Evolutionary conservation across 352 stramenopile genomes (phyloP).

Genomic region (Globisporangium lucens): DNA sequence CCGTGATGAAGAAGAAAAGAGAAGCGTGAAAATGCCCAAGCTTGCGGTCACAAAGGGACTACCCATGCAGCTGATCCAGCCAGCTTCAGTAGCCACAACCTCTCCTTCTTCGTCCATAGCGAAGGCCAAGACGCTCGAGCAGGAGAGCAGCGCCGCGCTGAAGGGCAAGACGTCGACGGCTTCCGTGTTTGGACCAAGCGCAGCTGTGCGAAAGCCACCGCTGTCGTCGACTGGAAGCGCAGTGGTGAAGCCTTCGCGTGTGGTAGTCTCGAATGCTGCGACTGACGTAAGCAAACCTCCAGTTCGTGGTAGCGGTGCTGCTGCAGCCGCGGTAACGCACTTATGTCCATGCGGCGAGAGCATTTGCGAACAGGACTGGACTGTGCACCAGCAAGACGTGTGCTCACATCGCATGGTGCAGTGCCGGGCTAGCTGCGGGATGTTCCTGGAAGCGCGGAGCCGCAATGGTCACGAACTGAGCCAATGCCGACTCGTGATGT

Average conservation of each 20-base stretch:
- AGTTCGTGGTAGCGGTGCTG: not conserved
- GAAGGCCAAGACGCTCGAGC: constrained; percentile 13
- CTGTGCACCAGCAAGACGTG: constrained; percentile 25
- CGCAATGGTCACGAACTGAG: constrained; percentile 67
- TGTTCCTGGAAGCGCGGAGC: constrained; percentile 45
- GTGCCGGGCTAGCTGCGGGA: constrained; percentile 49
- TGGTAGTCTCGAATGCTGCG: not conserved
- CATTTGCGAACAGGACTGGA: constrained; percentile 25
- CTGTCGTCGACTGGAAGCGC: not conserved
- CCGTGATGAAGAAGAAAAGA: constrained; percentile 1
- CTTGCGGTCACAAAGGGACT: constrained; percentile 48
- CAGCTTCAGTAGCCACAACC: not conserved
- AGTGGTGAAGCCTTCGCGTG: not conserved
- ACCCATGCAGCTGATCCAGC: constrained; percentile 25
- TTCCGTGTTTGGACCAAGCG: constrained; percentile 24
- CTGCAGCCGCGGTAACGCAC: constrained; percentile 7
- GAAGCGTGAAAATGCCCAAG: constrained; percentile 25
- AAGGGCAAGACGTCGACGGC: constrained; percentile 17
- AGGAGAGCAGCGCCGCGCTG: constrained; percentile 27
- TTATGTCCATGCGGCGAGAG: constrained; percentile 45
- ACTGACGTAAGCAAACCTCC: not conserved
- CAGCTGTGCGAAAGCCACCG: constrained; percentile 9
- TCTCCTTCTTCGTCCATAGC: not conserved
- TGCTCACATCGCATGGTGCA: constrained; percentile 45
- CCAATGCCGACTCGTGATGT: constrained; percentile 64